phyloP scores from a whole-genome alignment of 331 rosid species.

The Acacia concinna region DNA sequence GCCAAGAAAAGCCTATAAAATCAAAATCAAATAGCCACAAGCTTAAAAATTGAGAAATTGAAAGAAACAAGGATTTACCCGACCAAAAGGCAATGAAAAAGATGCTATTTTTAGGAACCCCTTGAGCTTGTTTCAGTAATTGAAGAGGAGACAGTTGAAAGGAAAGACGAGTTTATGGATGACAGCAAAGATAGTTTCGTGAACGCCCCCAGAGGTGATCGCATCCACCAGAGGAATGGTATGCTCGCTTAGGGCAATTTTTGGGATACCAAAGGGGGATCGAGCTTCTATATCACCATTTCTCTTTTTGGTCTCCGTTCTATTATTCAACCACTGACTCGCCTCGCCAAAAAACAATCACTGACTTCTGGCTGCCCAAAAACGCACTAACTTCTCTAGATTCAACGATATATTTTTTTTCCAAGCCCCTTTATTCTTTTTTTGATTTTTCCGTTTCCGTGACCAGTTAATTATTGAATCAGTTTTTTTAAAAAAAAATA shows the following conservation, averaged over 20 bases:
- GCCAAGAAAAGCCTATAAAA: not conserved
- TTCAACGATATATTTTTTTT: not conserved
- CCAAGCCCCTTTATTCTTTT: not conserved
- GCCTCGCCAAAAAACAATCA: not conserved
- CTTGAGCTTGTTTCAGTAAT: not conserved
- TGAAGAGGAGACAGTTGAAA: not conserved
- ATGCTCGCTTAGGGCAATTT: conserved; percentile 5
- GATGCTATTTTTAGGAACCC: conserved; percentile 4
- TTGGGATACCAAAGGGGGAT: not conserved
- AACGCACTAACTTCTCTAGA: not conserved
- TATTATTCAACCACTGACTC: conserved; percentile 6
- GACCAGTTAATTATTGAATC: not conserved
- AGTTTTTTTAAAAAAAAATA: no score
- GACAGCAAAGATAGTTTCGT: not conserved
- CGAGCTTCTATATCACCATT: not conserved
- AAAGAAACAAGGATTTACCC: conserved; percentile 24
- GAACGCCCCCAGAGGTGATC: not conserved
- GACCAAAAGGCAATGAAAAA: conserved; percentile 14
- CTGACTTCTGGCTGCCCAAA: not conserved
- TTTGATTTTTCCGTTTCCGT: not conserved
- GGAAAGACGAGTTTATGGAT: not conserved
- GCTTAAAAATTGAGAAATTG: not conserved
- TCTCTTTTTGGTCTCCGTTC: not conserved
- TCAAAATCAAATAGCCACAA: not conserved
- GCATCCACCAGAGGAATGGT: not conserved